Evolutionary conservation across 1,284 basidiomycete genomes (phyloP), one percentile per base, ranked within the genome.

Genomic region (Puccinia triticina): DNA sequence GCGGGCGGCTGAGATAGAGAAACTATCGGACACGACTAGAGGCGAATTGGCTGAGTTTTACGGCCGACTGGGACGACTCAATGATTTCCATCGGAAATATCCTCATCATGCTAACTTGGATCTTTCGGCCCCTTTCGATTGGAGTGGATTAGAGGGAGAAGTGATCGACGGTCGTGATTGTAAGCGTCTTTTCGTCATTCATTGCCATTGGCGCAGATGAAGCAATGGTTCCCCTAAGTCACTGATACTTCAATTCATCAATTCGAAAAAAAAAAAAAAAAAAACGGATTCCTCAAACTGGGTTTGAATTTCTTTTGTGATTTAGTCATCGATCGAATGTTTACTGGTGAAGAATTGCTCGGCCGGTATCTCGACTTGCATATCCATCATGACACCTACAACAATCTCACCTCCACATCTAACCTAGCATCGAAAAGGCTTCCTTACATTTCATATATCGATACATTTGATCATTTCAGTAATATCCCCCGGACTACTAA

Each of bases 301-400:
- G n/a, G 11, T 76, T 69, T 48, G 53, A 43, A 12, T 34, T 69
- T 37, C 16, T 50, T 66, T 48, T 4, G 4, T 8, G 7, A 21
- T 16, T 23, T 85, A 96, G 95, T 93, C 78, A 90, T 97, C 82
- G 93, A 94, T 83, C 89, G 94, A 82, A 88, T 96, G 84, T 98
- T 98, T 88, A 95, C 94, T 16, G 97, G 97, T 59, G 96, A 99
- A 89, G 97, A 99, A 87, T 91, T 91, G 53, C 94, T 95, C 84
- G 97, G 97, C 72, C 93, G 94, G 87, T 98, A 96, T 87, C 90
- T 99, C 83, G 97, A 99, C 88, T 88, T 99, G 83, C 94, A 98
- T 87, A 89, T 92, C 76, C 92, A 94, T 83, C 96, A 98, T 86
- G 91, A 92, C 69, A 89, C 92, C 71, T 99, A 94, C 88, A 92